phyloP scores from a whole-genome alignment of 2,329 filamentous ascomycete species.

The Fusarium verrucosum region DNA sequence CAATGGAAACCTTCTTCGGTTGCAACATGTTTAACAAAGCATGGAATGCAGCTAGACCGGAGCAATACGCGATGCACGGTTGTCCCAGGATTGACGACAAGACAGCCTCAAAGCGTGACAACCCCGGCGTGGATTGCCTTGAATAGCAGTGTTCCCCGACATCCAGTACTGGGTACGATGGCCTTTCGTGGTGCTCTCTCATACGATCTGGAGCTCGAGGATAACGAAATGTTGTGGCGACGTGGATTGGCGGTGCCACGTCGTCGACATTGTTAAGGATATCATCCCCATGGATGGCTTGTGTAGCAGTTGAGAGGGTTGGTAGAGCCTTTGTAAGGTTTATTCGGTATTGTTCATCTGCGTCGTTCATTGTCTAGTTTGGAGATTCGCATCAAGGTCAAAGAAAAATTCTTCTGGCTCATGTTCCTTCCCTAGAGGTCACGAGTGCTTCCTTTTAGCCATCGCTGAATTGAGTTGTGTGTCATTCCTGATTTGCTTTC shows the following conservation, averaged over 20 bases:
- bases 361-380: background rate
- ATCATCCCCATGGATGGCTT: background rate
- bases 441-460: background rate
- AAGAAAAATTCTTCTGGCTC: too few relatives aligned
- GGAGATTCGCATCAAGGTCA: too few relatives aligned
- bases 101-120: conserved; percentile 83
- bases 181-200: background rate
- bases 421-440: background rate
- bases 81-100: conserved; percentile 78
- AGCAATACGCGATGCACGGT: conserved; percentile 78
- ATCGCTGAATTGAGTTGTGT: background rate
- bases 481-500: too few relatives aligned
- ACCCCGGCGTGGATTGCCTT: conserved; percentile 78
- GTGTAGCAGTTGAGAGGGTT: background rate
- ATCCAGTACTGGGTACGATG: background rate
- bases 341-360: background rate
- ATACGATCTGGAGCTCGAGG: background rate
- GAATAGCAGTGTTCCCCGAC: conserved; percentile 76
- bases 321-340: background rate
- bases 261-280: background rate
- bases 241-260: background rate
- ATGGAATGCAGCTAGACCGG: conserved; percentile 87
- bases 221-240: background rate
- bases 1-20: conserved; percentile 83
- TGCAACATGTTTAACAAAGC: conserved; percentile 85